These are phyloP conservation scores for Saccharomyces uvarum DNA, from an alignment of 1,139 yeast species.

Conservation along the genomic window DNA sequence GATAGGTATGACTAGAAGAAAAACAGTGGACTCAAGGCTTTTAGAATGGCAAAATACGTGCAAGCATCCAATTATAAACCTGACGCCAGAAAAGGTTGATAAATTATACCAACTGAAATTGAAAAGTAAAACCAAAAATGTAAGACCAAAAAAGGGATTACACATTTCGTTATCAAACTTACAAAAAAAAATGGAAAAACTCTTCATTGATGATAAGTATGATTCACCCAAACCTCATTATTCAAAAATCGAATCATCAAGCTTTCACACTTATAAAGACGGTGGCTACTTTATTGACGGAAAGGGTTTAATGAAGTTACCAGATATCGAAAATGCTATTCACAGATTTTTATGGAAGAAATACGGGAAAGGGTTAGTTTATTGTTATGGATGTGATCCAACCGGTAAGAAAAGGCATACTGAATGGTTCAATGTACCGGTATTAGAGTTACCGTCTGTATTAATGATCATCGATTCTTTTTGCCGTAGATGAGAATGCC, in stretches of 20 bases:
- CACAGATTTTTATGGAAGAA: constrained; percentile 26
- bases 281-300: constrained; percentile 24
- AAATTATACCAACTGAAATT: constrained; percentile 5
- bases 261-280: constrained; percentile 14
- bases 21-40: constrained; percentile 21
- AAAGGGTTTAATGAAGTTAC: constrained; percentile 11
- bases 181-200: constrained; percentile 7
- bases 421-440: constrained; percentile 29
- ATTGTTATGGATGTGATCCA: constrained; percentile 27
- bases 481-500: constrained; percentile 11
- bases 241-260: neutral
- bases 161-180: constrained; percentile 9
- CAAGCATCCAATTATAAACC: constrained; percentile 21
- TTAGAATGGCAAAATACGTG: constrained; percentile 26
- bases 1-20: constrained; percentile 29
- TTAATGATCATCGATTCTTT: constrained; percentile 19
- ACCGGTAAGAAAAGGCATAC: constrained; percentile 20
- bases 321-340: constrained; percentile 20
- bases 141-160: constrained; percentile 1
- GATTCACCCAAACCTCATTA: neutral
- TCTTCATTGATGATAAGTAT: neutral
- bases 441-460: constrained; percentile 19
- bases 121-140: neutral
- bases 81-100: constrained; percentile 21
- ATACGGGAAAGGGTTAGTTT: constrained; percentile 26